A percentile compares a stretch with the other conserved stretches of the same genome.
Conservation (phyloP, 2,329 filamentous ascomycete genomes). For the Ophiostoma fasciatum region DNA sequence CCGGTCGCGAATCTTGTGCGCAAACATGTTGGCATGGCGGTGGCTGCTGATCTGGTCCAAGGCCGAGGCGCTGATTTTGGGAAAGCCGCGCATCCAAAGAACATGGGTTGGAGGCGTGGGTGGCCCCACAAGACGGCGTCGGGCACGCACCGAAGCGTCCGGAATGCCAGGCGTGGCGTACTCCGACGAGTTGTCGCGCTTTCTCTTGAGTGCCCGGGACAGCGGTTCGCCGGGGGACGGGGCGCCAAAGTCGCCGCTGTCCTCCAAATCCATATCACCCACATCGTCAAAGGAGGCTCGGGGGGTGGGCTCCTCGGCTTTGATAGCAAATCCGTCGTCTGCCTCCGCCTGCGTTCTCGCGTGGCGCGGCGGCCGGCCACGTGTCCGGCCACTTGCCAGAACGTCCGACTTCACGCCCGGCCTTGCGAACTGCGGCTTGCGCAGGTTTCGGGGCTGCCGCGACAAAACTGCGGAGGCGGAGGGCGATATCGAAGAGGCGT, state of each 20-base stretch:
- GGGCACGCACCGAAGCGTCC: conserved; percentile 25
- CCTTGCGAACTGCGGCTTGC: conserved; percentile 1
- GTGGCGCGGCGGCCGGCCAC: conserved; percentile 4
- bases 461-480: background rate
- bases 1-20: conserved; percentile 56
- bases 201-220: conserved; percentile 33
- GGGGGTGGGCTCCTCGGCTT: conserved; percentile 46
- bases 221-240: background rate
- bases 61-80: conserved; percentile 56
- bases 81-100: conserved; percentile 60
- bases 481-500: background rate
- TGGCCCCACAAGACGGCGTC: conserved; percentile 17
- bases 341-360: background rate
- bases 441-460: conserved; percentile 5
- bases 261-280: conserved; percentile 36
- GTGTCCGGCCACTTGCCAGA: background rate
- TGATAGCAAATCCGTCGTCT: conserved; percentile 23
- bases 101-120: conserved; percentile 49
- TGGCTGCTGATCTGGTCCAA: conserved; percentile 66
- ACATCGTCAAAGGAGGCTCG: no score
- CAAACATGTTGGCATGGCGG: conserved; percentile 66
- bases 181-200: conserved; percentile 31
- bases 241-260: conserved; percentile 31
- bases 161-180: conserved; percentile 14
- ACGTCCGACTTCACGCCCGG: background rate